These are phyloP conservation scores for Centella asiatica DNA, from an alignment of 129 eudicot species.

Conservation along the genomic window DNA sequence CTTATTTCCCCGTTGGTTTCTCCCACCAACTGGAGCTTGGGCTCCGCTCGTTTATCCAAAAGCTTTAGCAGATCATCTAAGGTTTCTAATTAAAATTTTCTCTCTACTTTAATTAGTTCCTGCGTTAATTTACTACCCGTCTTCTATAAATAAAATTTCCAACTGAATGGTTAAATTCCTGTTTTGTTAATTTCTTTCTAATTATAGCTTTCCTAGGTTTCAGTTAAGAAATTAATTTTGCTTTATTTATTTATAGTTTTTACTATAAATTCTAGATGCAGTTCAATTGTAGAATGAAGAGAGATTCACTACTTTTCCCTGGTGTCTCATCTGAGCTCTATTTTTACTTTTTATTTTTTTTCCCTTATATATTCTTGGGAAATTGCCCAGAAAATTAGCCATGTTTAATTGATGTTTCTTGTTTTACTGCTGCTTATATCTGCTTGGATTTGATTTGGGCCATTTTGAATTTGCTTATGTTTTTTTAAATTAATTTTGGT, in stretches of 20 bases:
- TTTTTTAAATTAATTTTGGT: neutral
- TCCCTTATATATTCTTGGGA: neutral
- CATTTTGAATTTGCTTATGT: neutral
- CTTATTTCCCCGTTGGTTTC: slow-evolving; percentile 36
- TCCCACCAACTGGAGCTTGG: slow-evolving; percentile 29
- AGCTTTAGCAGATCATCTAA: slow-evolving; percentile 6
- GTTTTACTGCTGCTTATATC: neutral
- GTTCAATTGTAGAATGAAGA: too few relatives aligned
- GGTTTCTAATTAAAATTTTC: neutral
- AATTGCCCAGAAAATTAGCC: too few relatives aligned
- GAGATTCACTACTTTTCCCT: too few relatives aligned
- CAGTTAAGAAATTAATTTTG: too few relatives aligned
- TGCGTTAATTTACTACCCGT: too few relatives aligned
- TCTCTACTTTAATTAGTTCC: neutral
- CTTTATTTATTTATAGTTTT: too few relatives aligned
- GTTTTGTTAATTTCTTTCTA: too few relatives aligned
- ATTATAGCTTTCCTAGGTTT: too few relatives aligned
- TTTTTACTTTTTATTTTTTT: neutral
- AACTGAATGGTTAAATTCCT: too few relatives aligned
- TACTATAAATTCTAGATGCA: too few relatives aligned
- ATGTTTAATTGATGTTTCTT: neutral
- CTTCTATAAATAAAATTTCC: too few relatives aligned
- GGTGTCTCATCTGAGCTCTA: neutral
- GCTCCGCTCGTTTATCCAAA: neutral
- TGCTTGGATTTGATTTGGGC: neutral